A percentile compares a stretch with the other conserved stretches of the same genome.
phyloP scores from a whole-genome alignment of 2,329 filamentous ascomycete genomes.

The Westerdykella ornata region DNA sequence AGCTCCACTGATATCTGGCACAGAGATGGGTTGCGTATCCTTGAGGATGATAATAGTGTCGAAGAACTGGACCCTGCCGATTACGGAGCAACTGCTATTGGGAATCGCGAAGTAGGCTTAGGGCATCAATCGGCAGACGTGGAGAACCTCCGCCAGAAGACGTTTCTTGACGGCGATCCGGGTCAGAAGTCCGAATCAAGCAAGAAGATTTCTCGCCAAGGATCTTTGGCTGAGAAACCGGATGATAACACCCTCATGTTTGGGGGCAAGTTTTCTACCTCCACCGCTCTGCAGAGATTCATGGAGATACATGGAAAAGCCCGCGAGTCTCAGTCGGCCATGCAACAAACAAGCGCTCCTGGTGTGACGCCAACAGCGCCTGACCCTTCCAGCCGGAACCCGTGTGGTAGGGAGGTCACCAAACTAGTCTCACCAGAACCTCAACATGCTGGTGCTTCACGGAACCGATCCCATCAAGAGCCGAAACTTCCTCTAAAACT shows the following conservation, averaged over 20 bases:
- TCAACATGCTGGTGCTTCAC: not conserved
- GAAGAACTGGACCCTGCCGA: slow-evolving; percentile 26
- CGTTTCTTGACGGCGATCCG: not conserved
- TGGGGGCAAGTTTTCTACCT: slow-evolving; percentile 37
- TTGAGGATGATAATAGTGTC: slow-evolving; percentile 35
- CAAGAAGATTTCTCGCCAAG: not conserved
- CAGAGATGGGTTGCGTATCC: slow-evolving; percentile 41
- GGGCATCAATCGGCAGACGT: slow-evolving; percentile 7
- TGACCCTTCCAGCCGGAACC: too few species aligned
- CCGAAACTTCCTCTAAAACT: slow-evolving; percentile 15
- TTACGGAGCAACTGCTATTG: slow-evolving; percentile 33
- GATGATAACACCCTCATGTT: slow-evolving; percentile 24
- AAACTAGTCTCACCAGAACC: not conserved
- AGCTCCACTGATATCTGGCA: slow-evolving; percentile 45
- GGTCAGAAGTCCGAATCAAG: slow-evolving; percentile 6
- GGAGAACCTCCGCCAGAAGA: not conserved
- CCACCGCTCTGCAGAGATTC: slow-evolving; percentile 44
- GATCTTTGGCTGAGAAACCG: not conserved
- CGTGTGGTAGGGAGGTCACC: not conserved
- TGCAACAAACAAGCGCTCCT: not conserved
- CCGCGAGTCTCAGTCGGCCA: not conserved
- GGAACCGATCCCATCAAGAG: not conserved
- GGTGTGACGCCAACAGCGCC: not conserved
- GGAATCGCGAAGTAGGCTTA: slow-evolving; percentile 32
- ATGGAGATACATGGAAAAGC: slow-evolving; percentile 43